Percentiles rank a stretch among this genome's conserved stretches.
These are phyloP conservation scores for Cutaneotrichosporon cutaneum DNA, from an alignment of 1,284 basidiomycete genomes.

Conservation along the genomic window DNA sequence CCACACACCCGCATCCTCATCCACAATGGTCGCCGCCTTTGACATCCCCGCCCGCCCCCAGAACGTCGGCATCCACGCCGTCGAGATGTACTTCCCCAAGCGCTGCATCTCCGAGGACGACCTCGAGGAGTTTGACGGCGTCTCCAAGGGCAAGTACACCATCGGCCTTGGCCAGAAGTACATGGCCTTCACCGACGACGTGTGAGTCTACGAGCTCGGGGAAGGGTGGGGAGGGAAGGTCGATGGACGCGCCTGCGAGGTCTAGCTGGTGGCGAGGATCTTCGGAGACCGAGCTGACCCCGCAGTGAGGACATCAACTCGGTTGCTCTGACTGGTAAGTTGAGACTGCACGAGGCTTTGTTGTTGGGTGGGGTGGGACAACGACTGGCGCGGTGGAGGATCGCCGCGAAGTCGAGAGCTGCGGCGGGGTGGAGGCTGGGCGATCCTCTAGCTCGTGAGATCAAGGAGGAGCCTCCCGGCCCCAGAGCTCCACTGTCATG, in stretches of 20 bases:
- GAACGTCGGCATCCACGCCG: slow-evolving; percentile 87
- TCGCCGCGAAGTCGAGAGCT: background rate
- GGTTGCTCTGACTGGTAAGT: slow-evolving; percentile 82
- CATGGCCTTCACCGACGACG: slow-evolving; percentile 97
- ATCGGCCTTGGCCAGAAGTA: slow-evolving; percentile 97
- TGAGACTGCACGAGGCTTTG: background rate
- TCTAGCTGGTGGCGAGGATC: background rate
- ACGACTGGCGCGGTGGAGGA: background rate
- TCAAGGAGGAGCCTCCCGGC: background rate
- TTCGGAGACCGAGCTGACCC: slow-evolving; percentile 6
- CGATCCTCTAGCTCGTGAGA: background rate
- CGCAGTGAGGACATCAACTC: slow-evolving; percentile 92
- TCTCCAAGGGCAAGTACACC: slow-evolving; percentile 96
- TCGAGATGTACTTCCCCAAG: slow-evolving; percentile 92
- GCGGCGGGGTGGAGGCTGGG: background rate
- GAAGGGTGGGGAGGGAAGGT: background rate
- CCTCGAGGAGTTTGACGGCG: slow-evolving; percentile 93
- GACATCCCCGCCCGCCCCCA: slow-evolving; percentile 64
- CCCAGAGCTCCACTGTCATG: background rate
- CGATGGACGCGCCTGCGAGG: background rate
- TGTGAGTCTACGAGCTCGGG: slow-evolving; percentile 45
- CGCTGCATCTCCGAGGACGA: slow-evolving; percentile 93
- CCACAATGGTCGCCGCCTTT: slow-evolving; percentile 33
- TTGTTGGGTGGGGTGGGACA: background rate
- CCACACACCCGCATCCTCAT: slow-evolving; percentile 2